Evolutionary conservation across 2,329 filamentous ascomycete genomes (phyloP).

Genomic region (Pseudogymnoascus sp.): DNA sequence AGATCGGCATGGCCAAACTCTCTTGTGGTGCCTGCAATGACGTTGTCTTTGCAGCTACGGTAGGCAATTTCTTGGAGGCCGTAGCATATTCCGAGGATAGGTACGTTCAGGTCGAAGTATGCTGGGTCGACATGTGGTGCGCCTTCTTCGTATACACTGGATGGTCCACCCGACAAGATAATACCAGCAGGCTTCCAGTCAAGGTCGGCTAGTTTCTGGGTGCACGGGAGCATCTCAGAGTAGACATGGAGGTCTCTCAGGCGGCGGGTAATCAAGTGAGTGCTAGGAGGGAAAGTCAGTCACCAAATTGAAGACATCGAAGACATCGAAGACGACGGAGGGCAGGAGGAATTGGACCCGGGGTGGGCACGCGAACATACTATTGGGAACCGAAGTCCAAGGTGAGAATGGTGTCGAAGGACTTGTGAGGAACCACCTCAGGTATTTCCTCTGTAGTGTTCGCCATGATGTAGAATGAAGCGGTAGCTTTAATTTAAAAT

Average conservation of each 20-base stretch:
- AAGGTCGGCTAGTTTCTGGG: slow-evolving; percentile 70
- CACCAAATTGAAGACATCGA: neutral
- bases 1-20: slow-evolving; percentile 69
- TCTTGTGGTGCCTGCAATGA: slow-evolving; percentile 56
- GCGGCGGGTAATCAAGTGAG: slow-evolving; percentile 67
- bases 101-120: slow-evolving; percentile 67
- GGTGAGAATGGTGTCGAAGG: slow-evolving; percentile 56
- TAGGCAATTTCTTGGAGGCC: slow-evolving; percentile 67
- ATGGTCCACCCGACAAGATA: slow-evolving; percentile 65
- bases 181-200: slow-evolving; percentile 77
- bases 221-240: slow-evolving; percentile 83
- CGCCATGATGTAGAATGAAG: slow-evolving; percentile 4
- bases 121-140: slow-evolving; percentile 76
- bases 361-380: slow-evolving; percentile 9
- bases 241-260: slow-evolving; percentile 75
- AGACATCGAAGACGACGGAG: neutral
- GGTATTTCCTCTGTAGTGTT: neutral
- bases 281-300: slow-evolving; percentile 51
- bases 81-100: slow-evolving; percentile 40
- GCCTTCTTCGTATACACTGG: slow-evolving; percentile 72
- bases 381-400: slow-evolving; percentile 54
- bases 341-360: slow-evolving; percentile 7
- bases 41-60: slow-evolving; percentile 56
- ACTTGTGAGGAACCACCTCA: slow-evolving; percentile 31
- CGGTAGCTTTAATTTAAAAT: slow-evolving; percentile 21